Percentiles rank a stretch among this genome's conserved stretches.
These are phyloP conservation scores for Claviceps pazoutovae DNA, from an alignment of 2,329 filamentous ascomycete species.

Conservation along the genomic window DNA sequence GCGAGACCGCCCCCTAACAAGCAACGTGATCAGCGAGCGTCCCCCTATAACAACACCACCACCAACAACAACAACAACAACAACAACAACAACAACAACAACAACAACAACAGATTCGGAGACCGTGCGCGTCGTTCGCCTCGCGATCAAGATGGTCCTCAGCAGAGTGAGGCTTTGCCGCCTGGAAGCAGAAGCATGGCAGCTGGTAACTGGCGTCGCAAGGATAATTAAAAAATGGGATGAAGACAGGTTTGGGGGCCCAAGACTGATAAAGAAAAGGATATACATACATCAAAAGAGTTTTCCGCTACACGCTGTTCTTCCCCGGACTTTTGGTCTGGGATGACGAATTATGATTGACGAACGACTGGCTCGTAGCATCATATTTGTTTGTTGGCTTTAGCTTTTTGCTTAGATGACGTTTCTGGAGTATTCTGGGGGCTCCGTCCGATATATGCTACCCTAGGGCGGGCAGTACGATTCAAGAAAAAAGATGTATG, in stretches of 20 bases:
- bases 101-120: neutral
- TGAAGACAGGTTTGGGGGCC: too few species aligned
- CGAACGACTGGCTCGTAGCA: too few species aligned
- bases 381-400: too few species aligned
- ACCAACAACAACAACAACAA: neutral
- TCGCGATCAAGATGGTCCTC: neutral
- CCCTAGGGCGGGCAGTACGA: too few species aligned
- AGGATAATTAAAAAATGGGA: neutral
- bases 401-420: too few species aligned
- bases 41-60: neutral
- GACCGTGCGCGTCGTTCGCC: neutral
- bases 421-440: too few species aligned
- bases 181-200: conserved; percentile 4
- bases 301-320: too few species aligned
- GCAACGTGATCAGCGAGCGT: conserved; percentile 1
- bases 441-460: too few species aligned
- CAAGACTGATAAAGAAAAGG: too few species aligned
- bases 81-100: neutral
- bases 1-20: conserved; percentile 4
- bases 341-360: too few species aligned
- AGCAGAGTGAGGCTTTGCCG: neutral
- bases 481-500: too few species aligned
- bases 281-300: neutral
- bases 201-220: conserved; percentile 4
- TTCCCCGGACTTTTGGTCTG: too few species aligned